Percentiles rank a stretch among this genome's conserved stretches.
These are phyloP conservation scores for Fraxinus floribunda DNA, from an alignment of 305 asterid species.

Conservation along the genomic window DNA sequence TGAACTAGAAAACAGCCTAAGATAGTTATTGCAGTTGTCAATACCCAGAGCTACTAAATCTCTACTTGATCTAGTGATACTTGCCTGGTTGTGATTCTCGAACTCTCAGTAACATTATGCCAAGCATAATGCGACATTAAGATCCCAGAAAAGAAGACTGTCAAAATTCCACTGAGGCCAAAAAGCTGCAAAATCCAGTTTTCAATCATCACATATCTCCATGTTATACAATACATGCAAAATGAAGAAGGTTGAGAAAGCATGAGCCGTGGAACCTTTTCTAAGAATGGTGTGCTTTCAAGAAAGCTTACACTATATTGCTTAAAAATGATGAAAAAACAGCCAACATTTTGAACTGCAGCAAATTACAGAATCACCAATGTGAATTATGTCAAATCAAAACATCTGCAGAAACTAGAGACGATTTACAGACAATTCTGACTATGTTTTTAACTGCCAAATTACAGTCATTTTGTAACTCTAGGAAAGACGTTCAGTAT, in stretches of 20 bases:
- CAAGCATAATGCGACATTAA: constrained; percentile 96
- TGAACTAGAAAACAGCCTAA: neutral
- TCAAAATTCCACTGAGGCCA: constrained; percentile 81
- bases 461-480: neutral
- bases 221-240: neutral
- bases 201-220: neutral
- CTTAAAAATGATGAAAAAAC: neutral
- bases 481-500: neutral
- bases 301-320: neutral
- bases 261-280: neutral
- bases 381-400: neutral
- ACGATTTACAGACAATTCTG: neutral
- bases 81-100: constrained; percentile 77
- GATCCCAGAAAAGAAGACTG: constrained; percentile 86
- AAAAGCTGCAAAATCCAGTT: constrained; percentile 50
- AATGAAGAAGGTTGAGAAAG: neutral
- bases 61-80: constrained; percentile 18
- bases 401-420: neutral
- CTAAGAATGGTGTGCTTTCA: neutral
- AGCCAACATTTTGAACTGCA: neutral
- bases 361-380: neutral
- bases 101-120: constrained; percentile 85
- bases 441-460: neutral
- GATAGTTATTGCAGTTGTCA: neutral
- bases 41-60: neutral